phyloP scores from a whole-genome alignment of 352 stramenopile genomes.

The Blastocystis sp. region DNA sequence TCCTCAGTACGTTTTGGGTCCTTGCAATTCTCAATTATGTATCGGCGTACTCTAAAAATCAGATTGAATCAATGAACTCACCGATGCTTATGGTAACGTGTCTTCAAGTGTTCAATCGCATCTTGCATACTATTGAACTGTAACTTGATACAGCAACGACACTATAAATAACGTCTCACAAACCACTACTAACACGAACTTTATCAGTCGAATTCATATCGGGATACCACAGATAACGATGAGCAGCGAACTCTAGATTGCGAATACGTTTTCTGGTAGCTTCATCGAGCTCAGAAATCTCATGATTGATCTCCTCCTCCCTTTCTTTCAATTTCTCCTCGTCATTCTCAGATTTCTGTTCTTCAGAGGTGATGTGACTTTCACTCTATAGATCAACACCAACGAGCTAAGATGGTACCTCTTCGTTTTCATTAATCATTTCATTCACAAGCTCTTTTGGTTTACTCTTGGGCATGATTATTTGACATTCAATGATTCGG shows the following conservation, averaged over 20 bases:
- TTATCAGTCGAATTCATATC: neutral
- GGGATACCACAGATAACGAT: slow-evolving; percentile 43
- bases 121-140: neutral
- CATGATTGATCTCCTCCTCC: slow-evolving; percentile 17
- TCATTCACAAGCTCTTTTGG: neutral
- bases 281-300: neutral
- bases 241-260: slow-evolving; percentile 28
- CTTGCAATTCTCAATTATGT: slow-evolving; percentile 50
- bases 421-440: neutral
- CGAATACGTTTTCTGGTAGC: slow-evolving; percentile 2
- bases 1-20: neutral
- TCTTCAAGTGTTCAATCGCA: slow-evolving; percentile 48
- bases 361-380: neutral
- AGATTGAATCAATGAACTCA: neutral
- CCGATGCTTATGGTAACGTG: slow-evolving; percentile 15
- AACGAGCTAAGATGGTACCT: neutral
- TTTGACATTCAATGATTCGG: too few relatives aligned
- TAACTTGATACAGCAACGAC: slow-evolving; percentile 33
- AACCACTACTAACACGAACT: neutral
- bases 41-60: neutral
- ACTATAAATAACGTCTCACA: neutral
- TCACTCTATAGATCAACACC: neutral
- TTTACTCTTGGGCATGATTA: too few relatives aligned
- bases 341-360: neutral
- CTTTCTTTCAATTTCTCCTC: neutral